These are phyloP conservation scores for Thraustotheca clavata DNA, from an alignment of 352 stramenopile genomes.

Conservation along the genomic window DNA sequence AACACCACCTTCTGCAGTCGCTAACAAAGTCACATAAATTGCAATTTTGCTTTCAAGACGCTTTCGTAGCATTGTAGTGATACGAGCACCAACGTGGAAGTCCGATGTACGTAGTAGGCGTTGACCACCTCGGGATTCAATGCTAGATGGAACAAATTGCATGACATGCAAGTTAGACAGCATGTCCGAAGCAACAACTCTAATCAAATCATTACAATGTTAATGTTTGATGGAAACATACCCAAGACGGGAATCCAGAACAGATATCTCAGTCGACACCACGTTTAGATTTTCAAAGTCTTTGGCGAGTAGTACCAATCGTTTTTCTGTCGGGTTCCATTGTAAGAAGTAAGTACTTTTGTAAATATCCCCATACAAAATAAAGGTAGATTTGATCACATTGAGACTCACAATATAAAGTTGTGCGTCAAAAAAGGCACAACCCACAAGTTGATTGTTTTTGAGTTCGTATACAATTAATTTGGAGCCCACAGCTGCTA, in stretches of 20 bases:
- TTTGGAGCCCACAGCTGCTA: slow-evolving; percentile 80
- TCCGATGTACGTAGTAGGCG: slow-evolving; percentile 68
- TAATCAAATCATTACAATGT: not conserved
- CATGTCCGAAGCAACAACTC: slow-evolving; percentile 67
- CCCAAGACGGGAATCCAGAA: slow-evolving; percentile 66
- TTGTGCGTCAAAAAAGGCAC: slow-evolving; percentile 81
- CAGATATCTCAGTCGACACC: slow-evolving; percentile 71
- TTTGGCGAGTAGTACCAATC: slow-evolving; percentile 74
- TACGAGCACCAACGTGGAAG: slow-evolving; percentile 73
- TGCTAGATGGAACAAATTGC: slow-evolving; percentile 78
- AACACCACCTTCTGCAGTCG: slow-evolving; percentile 71
- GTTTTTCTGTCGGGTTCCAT: slow-evolving; percentile 76
- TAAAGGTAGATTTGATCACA: slow-evolving; percentile 70
- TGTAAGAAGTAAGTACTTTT: slow-evolving; percentile 84
- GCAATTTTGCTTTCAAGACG: slow-evolving; percentile 31
- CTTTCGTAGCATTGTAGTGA: slow-evolving; percentile 74
- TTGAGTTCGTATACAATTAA: slow-evolving; percentile 87
- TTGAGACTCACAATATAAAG: slow-evolving; percentile 80
- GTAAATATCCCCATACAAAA: slow-evolving; percentile 84
- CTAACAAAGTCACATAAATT: slow-evolving; percentile 69
- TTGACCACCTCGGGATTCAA: slow-evolving; percentile 77
- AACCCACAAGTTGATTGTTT: slow-evolving; percentile 76
- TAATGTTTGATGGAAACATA: not conserved
- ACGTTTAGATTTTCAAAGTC: slow-evolving; percentile 78
- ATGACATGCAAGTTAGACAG: slow-evolving; percentile 83